phyloP scores from a whole-genome alignment of 805 yeast species.

The Huiozyma sinensis region DNA sequence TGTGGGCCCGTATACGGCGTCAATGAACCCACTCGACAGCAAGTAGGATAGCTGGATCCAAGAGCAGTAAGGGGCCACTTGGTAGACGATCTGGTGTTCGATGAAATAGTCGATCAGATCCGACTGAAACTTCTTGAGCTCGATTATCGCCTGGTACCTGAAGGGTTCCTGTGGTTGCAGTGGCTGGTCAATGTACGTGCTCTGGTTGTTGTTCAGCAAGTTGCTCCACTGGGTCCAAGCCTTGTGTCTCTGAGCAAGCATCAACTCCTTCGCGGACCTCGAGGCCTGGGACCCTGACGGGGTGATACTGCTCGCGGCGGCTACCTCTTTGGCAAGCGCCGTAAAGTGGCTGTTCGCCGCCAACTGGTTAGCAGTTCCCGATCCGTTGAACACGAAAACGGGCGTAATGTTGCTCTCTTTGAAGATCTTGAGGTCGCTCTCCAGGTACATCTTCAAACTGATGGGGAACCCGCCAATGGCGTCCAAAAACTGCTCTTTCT shows the following conservation, averaged over 20 bases:
- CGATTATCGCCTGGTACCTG: conserved; percentile 37
- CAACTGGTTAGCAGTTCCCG: conserved; percentile 31
- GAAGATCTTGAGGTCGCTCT: conserved; percentile 52
- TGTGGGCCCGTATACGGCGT: conserved; percentile 75
- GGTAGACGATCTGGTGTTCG: conserved; percentile 46
- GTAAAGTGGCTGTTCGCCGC: conserved; percentile 19
- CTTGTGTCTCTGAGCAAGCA: conserved; percentile 35
- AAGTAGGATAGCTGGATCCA: conserved; percentile 73
- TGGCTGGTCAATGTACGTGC: conserved; percentile 27
- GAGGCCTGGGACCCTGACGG: conserved; percentile 1
- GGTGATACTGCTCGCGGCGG: conserved; percentile 5
- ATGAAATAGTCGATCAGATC: conserved; percentile 50
- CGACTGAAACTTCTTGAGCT: conserved; percentile 38
- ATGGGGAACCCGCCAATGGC: conserved; percentile 78
- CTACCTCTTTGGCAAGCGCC: conserved; percentile 18
- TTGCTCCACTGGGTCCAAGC: conserved; percentile 37
- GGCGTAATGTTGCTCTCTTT: conserved; percentile 60
- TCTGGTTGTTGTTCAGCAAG: conserved; percentile 25
- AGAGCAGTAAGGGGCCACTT: conserved; percentile 76
- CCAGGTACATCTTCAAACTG: conserved; percentile 44
- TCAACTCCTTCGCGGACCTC: conserved; percentile 21
- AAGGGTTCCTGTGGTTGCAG: conserved; percentile 36
- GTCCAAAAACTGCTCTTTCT: conserved; percentile 57
- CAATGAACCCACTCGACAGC: conserved; percentile 43
- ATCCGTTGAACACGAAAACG: conserved; percentile 68